These are phyloP conservation scores for Xylariaceae sp. DNA, from an alignment of 2,329 filamentous ascomycete genomes.

Conservation along the genomic window DNA sequence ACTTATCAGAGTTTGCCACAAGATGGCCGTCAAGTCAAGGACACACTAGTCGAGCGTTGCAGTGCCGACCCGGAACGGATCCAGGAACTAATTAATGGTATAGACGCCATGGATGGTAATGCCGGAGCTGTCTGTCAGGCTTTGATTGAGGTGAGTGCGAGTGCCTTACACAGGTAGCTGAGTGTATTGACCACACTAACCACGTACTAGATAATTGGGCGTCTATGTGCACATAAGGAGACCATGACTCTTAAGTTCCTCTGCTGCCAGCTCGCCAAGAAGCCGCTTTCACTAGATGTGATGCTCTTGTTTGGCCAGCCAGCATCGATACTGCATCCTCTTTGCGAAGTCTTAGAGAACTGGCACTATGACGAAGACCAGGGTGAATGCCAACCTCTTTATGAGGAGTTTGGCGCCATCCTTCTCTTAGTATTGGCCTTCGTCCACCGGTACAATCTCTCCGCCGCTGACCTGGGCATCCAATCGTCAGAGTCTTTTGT, in stretches of 20 bases:
- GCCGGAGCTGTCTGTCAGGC: slow-evolving; percentile 79
- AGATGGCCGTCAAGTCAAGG: slow-evolving; percentile 69
- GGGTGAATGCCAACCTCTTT: slow-evolving; percentile 76
- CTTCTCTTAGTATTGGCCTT: slow-evolving; percentile 68
- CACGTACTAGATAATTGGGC: slow-evolving; percentile 52
- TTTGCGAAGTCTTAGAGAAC: slow-evolving; percentile 69
- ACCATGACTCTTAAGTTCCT: slow-evolving; percentile 74
- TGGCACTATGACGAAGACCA: slow-evolving; percentile 82
- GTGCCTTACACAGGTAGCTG: neutral
- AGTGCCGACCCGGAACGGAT: slow-evolving; percentile 68
- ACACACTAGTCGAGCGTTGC: slow-evolving; percentile 72
- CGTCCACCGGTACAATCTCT: slow-evolving; percentile 67
- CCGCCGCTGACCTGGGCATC: slow-evolving; percentile 57
- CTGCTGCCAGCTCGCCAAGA: slow-evolving; percentile 67
- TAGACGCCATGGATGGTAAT: slow-evolving; percentile 89
- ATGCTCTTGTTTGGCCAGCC: slow-evolving; percentile 70
- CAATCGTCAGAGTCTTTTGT: slow-evolving; percentile 59
- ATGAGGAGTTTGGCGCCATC: slow-evolving; percentile 78
- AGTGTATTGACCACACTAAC: slow-evolving; percentile 1
- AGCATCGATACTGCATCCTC: slow-evolving; percentile 61
- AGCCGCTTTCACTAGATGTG: slow-evolving; percentile 66
- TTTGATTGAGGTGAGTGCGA: slow-evolving; percentile 56
- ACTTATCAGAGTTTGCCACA: slow-evolving; percentile 73
- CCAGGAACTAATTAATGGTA: slow-evolving; percentile 69
- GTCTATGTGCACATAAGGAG: slow-evolving; percentile 65